phyloP scores from a whole-genome alignment of 306 rosid species.

The Pterocarpus macrocarpus region DNA sequence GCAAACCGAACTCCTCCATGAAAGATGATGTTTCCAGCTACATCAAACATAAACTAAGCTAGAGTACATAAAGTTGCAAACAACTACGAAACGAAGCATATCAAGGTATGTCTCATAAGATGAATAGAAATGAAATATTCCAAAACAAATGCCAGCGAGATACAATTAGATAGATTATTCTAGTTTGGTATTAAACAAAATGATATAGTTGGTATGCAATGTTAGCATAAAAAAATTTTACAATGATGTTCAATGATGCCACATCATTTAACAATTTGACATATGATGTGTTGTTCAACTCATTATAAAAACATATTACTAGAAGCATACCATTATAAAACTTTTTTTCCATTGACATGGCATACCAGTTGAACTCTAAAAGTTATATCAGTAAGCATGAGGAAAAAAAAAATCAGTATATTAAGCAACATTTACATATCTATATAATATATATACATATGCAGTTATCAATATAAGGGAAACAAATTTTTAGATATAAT shows the following conservation, averaged over 20 bases:
- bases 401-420: neutral
- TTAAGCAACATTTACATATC: neutral
- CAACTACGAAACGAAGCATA: slow-evolving; percentile 17
- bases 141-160: slow-evolving; percentile 15
- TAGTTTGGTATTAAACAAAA: neutral
- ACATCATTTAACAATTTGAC: neutral
- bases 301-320: no score
- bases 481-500: neutral
- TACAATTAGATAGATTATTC: neutral
- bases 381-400: neutral
- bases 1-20: slow-evolving; percentile 98
- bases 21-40: slow-evolving; percentile 95
- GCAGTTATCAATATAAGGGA: neutral
- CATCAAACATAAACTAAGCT: slow-evolving; percentile 43
- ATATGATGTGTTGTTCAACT: neutral
- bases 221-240: neutral
- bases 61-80: slow-evolving; percentile 4
- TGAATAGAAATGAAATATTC: slow-evolving; percentile 9
- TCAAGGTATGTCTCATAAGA: slow-evolving; percentile 7
- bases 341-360: neutral
- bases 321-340: no score
- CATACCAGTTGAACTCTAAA: neutral
- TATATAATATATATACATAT: no score
- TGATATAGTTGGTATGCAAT: no score
- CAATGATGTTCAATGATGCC: neutral